Evolutionary conservation across 805 yeast genomes (phyloP).

Genomic region (Myxozyma monticola): DNA sequence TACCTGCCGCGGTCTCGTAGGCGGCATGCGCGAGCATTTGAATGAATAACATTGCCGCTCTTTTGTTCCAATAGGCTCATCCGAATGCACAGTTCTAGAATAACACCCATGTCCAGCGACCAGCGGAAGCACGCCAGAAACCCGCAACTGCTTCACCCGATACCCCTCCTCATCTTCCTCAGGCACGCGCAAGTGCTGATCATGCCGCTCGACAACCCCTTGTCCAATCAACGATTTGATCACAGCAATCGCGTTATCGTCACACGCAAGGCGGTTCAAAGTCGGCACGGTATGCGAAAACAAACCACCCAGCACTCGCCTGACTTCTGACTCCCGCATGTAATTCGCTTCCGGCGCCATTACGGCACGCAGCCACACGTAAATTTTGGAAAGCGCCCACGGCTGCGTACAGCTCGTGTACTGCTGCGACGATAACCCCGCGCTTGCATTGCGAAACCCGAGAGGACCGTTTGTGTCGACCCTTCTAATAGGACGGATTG

Average conservation of each 20-base stretch:
- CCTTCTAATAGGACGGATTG: not conserved
- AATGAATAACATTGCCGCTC: slow-evolving; percentile 37
- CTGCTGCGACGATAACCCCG: not conserved
- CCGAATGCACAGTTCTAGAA: slow-evolving; percentile 25
- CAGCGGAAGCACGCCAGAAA: slow-evolving; percentile 40
- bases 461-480: not conserved
- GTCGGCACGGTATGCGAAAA: slow-evolving; percentile 35
- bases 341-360: slow-evolving; percentile 23
- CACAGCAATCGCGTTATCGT: slow-evolving; percentile 35
- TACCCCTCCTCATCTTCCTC: slow-evolving; percentile 15
- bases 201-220: slow-evolving; percentile 29
- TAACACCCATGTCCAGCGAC: slow-evolving; percentile 42
- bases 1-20: slow-evolving; percentile 15
- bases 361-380: slow-evolving; percentile 12
- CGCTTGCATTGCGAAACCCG: not conserved
- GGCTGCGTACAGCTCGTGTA: slow-evolving; percentile 1
- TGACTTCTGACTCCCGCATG: slow-evolving; percentile 26
- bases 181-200: slow-evolving; percentile 9
- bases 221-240: slow-evolving; percentile 32
- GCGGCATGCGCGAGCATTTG: slow-evolving; percentile 26
- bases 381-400: slow-evolving; percentile 22
- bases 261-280: slow-evolving; percentile 38
- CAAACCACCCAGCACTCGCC: slow-evolving; percentile 30
- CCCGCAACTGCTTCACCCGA: slow-evolving; percentile 4
- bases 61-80: not conserved